phyloP scores from a whole-genome alignment of 2,329 filamentous ascomycete species.

The Colletotrichum abscissum region DNA sequence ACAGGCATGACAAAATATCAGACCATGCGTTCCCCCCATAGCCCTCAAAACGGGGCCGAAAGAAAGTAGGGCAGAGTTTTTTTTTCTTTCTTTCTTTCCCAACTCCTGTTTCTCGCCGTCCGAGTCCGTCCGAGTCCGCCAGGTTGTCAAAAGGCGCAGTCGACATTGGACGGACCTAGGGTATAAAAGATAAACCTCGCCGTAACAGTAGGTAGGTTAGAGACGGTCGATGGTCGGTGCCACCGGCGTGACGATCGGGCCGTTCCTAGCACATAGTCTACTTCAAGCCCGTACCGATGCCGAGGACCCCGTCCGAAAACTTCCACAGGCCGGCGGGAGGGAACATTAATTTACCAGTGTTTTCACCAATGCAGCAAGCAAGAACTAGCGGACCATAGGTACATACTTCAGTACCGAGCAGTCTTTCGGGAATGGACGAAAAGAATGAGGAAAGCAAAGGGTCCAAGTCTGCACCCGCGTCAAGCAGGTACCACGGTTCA shows the following conservation, averaged over 20 bases:
- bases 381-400: background rate
- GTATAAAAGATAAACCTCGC: background rate
- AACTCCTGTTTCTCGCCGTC: background rate
- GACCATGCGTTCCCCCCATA: background rate
- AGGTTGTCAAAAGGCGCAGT: background rate
- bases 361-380: background rate
- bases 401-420: background rate
- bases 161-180: background rate
- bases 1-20: background rate
- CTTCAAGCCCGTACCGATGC: background rate
- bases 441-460: background rate
- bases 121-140: background rate
- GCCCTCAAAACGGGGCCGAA: background rate
- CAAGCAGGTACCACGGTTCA: background rate
- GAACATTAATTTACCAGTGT: background rate
- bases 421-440: background rate
- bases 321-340: background rate
- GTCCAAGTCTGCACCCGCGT: background rate
- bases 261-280: constrained; percentile 1
- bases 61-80: constrained; percentile 2
- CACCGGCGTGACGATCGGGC: constrained; percentile 1
- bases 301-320: background rate
- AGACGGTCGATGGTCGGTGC: background rate
- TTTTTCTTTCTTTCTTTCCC: background rate
- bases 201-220: background rate